These are phyloP conservation scores for Biscogniauxia mediterranea DNA, from an alignment of 2,329 filamentous ascomycete species.

Conservation along the genomic window DNA sequence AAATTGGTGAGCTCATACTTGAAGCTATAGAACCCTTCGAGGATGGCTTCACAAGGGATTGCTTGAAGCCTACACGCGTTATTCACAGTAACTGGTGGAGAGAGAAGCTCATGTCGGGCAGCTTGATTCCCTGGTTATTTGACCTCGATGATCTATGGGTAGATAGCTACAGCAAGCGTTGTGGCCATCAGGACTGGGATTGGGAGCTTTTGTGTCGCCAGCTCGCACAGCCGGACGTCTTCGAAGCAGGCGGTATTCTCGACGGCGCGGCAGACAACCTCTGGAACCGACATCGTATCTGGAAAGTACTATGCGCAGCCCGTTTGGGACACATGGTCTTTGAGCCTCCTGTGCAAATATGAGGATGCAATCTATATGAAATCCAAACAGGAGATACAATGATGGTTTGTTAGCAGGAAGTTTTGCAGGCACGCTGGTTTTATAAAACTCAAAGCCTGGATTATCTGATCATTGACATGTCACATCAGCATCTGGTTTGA, in stretches of 20 bases:
- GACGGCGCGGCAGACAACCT: not conserved
- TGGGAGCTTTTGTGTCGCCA: conserved; percentile 26
- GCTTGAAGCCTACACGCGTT: conserved; percentile 16
- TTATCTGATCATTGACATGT: no score
- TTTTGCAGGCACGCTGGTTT: no score
- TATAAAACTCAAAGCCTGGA: no score
- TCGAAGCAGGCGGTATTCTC: conserved; percentile 9
- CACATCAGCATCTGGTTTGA: no score
- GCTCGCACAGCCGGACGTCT: conserved; percentile 15
- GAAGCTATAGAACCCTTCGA: conserved; percentile 17
- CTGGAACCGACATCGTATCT: conserved; percentile 25
- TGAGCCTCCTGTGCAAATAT: not conserved
- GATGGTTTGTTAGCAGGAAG: no score
- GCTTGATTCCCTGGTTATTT: conserved; percentile 24
- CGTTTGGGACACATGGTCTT: conserved; percentile 13
- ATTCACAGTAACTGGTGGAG: conserved; percentile 18
- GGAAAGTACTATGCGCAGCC: conserved; percentile 17
- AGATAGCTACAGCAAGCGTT: not conserved
- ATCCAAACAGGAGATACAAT: no score
- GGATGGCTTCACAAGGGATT: not conserved
- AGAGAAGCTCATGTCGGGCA: conserved; percentile 11
- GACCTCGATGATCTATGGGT: conserved; percentile 10
- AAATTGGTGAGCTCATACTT: conserved; percentile 10
- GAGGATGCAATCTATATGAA: no score
- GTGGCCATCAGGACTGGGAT: conserved; percentile 16